Evolutionary conservation across 345 rosid species (phyloP), one percentile per base, ranked within the genome.

Genomic region (Citropsis articulata): DNA sequence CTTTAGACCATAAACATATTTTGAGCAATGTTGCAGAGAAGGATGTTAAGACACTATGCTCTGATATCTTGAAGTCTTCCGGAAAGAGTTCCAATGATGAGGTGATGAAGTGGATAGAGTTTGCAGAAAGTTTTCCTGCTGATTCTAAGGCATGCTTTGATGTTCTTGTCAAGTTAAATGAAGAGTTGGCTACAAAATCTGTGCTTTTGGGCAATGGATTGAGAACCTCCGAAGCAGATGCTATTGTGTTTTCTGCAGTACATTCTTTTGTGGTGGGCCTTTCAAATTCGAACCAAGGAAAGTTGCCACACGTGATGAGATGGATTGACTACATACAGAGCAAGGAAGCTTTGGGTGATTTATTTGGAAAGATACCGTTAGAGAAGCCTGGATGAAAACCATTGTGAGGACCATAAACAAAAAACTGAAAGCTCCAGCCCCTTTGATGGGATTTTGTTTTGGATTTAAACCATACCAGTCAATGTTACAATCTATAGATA

Each of bases 241-340:
- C 90, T 75, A 78, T 86, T 81, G 93, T 93, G 62, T 93, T 91
- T 81, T 79, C 98, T 31, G 88, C 81, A 9, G 28, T 93, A 75
- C 89, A 92, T 88, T 80, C 94, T 66, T 89, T 86, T 28, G 88
- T 90, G 94, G 97, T 80, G 78, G 90, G 81, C 70, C 89, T 91
- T 77, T 79, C 97, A 25, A 75, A 83, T 77, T 74, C 76, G 4
- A 91, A 89, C 40, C 83, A 76, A 77, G 89, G 86, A 79, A 89
- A 92, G 83, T 80, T 88, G 57, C 86, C 86, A 19, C 92, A 92
- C 84, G 86, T 93, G 28, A 64, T 87, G 81, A 90, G 99, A 86
- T 95, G 99, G 98, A 80, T 90, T 89, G 89, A 92, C 78, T 91
- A 92, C 88, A 84, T 93, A 69, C 98, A 95, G 99, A 83, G 75